Conservation (phyloP, 257 asterid species). For the Orobanche coerulescens region DNA sequence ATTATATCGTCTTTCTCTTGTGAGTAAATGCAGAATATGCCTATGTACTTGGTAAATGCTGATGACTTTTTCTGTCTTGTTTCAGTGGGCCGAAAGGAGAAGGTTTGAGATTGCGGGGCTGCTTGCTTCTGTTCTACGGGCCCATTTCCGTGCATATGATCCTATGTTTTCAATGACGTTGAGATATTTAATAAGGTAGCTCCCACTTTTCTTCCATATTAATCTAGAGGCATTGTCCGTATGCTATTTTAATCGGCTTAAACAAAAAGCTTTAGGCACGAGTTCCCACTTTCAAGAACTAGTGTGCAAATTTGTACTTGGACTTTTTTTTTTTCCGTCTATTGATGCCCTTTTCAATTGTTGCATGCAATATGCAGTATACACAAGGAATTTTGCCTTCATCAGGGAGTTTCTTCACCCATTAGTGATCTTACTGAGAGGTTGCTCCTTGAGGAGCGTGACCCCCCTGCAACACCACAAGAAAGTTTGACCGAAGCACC, state of each 20-base stretch:
- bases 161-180: constrained; percentile 84
- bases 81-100: constrained; percentile 90
- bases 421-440: constrained; percentile 86
- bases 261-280: neutral
- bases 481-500: constrained; percentile 82
- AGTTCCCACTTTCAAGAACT: constrained; percentile 2
- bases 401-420: constrained; percentile 82
- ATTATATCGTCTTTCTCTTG: neutral
- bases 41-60: neutral
- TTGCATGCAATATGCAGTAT: constrained; percentile 44
- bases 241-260: neutral
- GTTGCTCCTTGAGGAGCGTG: constrained; percentile 97
- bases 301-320: constrained; percentile 10
- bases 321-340: neutral
- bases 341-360: neutral
- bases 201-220: constrained; percentile 7
- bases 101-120: constrained; percentile 92
- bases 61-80: constrained; percentile 17
- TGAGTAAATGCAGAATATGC: constrained; percentile 10
- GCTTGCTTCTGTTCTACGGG: constrained; percentile 70
- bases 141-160: constrained; percentile 77
- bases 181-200: constrained; percentile 86
- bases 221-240: neutral
- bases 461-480: constrained; percentile 70
- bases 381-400: constrained; percentile 86